Percentiles rank a stretch among this genome's conserved stretches.
Evolutionary conservation across 495 filamentous ascomycete species (phyloP).

Genomic region (Talaromyces nanjingensis): DNA sequence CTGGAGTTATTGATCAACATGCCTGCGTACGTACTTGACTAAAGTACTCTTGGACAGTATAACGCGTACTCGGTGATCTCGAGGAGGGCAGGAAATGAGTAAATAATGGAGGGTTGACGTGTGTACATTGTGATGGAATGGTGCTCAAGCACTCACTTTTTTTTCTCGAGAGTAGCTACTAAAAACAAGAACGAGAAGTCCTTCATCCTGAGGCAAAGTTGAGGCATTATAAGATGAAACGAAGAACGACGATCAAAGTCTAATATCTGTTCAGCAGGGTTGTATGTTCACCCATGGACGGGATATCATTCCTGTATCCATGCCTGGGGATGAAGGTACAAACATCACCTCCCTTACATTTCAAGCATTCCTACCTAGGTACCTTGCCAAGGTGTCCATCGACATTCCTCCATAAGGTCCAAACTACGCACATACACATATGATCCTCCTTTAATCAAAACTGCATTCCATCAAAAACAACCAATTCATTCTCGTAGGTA

Average conservation of each 20-base stretch:
- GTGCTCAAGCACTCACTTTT: not conserved
- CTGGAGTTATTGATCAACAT: slow-evolving; percentile 8
- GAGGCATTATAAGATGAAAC: not conserved
- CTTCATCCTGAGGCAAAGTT: not conserved
- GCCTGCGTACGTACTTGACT: not conserved
- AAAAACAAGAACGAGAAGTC: not conserved
- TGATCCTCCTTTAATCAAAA: not conserved
- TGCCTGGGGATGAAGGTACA: not conserved
- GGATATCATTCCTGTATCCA: not conserved
- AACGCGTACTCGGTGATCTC: not conserved
- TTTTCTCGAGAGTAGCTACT: not conserved
- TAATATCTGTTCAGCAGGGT: not conserved
- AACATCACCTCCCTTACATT: not conserved
- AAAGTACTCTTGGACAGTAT: slow-evolving; percentile 1
- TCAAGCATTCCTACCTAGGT: not conserved
- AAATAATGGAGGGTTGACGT: not conserved
- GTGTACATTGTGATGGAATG: not conserved
- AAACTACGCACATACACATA: not conserved
- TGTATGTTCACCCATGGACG: not conserved
- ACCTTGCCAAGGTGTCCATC: not conserved
- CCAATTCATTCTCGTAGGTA: not conserved
- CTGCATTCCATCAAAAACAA: not conserved
- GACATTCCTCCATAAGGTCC: not conserved
- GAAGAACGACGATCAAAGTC: not conserved
- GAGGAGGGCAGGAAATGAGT: not conserved